Evolutionary conservation across 129 eudicot genomes (phyloP), one percentile per base, ranked within the genome.

Genomic region (Flaveria ramosissima): DNA sequence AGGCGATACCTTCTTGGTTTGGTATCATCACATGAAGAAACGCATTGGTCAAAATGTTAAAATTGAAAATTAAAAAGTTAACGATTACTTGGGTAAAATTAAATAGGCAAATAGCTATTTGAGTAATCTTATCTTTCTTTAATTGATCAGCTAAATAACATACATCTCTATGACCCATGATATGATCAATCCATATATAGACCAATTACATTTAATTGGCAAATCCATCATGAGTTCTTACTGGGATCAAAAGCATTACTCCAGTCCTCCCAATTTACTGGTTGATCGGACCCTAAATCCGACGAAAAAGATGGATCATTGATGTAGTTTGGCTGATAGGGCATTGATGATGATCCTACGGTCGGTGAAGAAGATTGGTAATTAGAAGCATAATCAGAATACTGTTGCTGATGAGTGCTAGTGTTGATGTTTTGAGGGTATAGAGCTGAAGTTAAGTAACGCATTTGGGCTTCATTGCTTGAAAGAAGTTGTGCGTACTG

Each of bases 401-500:
- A 70, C 15, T 59, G 43, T 59, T 70, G 82, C 19, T 65, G 80
- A 64, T 23, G 39, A 60, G 70, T 11, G 41, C 10, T 24, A 19
- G 50, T 23, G 36, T 76, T 64, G 24, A 20, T 12, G 26, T 64
- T 61, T 21, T 51, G 66, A n/a, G 74, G 78, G 60, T 82, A 53
- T 17, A 89, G 84, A 27, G 83, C 76, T 0, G 95, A 84, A 32
- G 79, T 70, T 43, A 74, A 76, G 68, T 85, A 83, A 60, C 85
- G 79, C 14, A 87, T 73, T 59, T 89, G 86, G 3, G 85, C 88
- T 27, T 89, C 90, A 53, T 75, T 83, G 74, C 84, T 87, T 0
- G 89, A 83, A 19, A 90, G 80, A 50, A 90, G 71, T 16, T 90
- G 90, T 0, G 96, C 96, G 30, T 90, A 90, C 43, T 87, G 96